Conservation (phyloP, 116 monocot species). For the Thalassia testudinum region DNA sequence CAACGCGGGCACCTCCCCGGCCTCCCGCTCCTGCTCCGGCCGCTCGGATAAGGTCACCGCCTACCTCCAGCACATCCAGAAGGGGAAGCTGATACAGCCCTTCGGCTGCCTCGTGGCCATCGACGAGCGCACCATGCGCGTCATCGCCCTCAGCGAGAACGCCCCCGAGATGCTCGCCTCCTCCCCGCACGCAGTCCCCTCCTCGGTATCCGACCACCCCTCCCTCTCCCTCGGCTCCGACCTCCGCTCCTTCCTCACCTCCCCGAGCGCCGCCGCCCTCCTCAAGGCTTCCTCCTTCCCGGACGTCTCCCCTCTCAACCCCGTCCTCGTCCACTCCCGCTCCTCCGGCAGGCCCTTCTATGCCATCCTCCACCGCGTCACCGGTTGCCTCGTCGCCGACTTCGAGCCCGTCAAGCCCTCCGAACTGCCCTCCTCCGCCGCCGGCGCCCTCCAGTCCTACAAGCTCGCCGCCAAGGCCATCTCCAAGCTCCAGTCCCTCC, state of each 20-base stretch:
- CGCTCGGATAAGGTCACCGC: slow-evolving; percentile 38
- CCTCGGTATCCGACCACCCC: slow-evolving; percentile 49
- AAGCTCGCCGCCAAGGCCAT: slow-evolving; percentile 92
- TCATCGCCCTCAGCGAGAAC: slow-evolving; percentile 84
- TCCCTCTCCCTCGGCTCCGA: slow-evolving; percentile 52
- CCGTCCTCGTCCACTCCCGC: slow-evolving; percentile 71
- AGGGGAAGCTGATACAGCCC: slow-evolving; percentile 68
- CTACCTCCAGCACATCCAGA: too few relatives aligned
- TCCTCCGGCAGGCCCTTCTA: slow-evolving; percentile 84
- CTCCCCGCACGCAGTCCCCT: slow-evolving; percentile 70
- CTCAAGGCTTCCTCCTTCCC: slow-evolving; percentile 61
- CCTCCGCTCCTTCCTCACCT: slow-evolving; percentile 41
- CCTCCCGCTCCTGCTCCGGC: too few relatives aligned
- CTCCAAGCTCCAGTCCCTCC: slow-evolving; percentile 61
- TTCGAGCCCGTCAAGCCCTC: slow-evolving; percentile 82
- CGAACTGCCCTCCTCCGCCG: slow-evolving; percentile 72
- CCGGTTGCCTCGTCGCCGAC: slow-evolving; percentile 60
- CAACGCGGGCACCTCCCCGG: slow-evolving; percentile 5
- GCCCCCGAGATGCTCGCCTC: too few relatives aligned
- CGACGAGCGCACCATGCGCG: slow-evolving; percentile 47
- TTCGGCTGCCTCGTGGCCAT: too few relatives aligned
- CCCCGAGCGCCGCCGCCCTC: slow-evolving; percentile 42
- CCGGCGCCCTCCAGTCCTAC: slow-evolving; percentile 77
- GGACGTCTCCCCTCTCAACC: slow-evolving; percentile 70
- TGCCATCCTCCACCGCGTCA: slow-evolving; percentile 59